phyloP scores from a whole-genome alignment of 2,329 filamentous ascomycete species.

The Leptographium procerum region DNA sequence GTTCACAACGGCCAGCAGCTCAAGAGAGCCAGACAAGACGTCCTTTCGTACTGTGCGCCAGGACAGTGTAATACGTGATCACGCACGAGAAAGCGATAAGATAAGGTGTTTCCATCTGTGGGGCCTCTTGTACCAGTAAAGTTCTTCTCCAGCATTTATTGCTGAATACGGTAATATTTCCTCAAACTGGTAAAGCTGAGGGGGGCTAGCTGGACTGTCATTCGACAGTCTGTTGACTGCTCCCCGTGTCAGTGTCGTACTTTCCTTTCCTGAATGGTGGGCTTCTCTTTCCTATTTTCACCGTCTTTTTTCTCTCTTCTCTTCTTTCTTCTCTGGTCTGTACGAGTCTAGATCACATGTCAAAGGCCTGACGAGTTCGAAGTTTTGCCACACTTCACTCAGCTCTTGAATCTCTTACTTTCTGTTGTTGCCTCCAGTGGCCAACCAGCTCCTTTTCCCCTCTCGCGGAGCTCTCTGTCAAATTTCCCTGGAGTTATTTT shows the following conservation, averaged over 20 bases:
- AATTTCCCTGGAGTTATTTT: too few relatives aligned
- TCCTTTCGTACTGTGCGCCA: neutral
- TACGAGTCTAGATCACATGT: neutral
- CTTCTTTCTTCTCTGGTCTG: too few relatives aligned
- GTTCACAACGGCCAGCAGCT: too few relatives aligned
- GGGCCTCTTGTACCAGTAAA: neutral
- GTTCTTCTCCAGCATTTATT: neutral
- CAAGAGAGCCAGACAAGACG: too few relatives aligned
- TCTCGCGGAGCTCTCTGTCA: too few relatives aligned
- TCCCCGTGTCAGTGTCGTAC: neutral
- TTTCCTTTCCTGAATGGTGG: neutral
- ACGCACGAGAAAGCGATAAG: neutral
- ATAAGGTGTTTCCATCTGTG: neutral
- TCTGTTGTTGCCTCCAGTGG: too few relatives aligned
- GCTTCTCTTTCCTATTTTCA: neutral
- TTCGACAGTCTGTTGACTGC: neutral
- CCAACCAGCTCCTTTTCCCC: too few relatives aligned
- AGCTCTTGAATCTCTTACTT: neutral
- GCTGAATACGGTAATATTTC: constrained; percentile 1
- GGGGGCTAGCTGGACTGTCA: neutral
- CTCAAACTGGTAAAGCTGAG: neutral
- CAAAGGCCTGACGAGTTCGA: neutral
- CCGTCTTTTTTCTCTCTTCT: neutral
- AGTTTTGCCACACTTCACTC: neutral
- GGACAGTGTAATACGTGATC: neutral